Evolutionary conservation across 306 rosid genomes (phyloP).

Genomic region (Dalbergia cochinchinensis): DNA sequence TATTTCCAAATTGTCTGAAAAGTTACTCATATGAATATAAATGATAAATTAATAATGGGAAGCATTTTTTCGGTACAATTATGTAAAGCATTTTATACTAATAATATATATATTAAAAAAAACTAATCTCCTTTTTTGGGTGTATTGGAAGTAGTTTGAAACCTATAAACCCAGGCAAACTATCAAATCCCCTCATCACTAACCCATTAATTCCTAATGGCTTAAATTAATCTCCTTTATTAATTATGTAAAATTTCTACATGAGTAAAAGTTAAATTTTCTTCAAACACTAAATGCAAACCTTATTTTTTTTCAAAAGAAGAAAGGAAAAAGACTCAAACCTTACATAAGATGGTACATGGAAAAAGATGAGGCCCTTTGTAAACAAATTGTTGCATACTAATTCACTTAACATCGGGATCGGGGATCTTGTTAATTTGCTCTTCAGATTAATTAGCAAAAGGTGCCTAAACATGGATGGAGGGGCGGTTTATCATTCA

Average conservation of each 20-base stretch:
- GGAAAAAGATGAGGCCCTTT: not conserved
- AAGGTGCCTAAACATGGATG: not conserved
- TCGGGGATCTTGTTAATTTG: not conserved
- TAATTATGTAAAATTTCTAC: too few relatives aligned
- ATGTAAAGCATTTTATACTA: too few relatives aligned
- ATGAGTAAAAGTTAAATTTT: not conserved
- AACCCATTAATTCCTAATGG: too few relatives aligned
- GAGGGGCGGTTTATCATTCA: not conserved
- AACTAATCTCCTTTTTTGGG: too few relatives aligned
- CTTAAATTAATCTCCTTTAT: too few relatives aligned
- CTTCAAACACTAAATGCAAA: not conserved
- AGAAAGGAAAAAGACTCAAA: not conserved
- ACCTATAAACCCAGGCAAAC: too few relatives aligned
- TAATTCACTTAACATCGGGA: not conserved
- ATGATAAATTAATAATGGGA: not conserved
- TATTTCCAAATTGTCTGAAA: not conserved
- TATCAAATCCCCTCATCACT: too few relatives aligned
- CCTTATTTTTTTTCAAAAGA: not conserved
- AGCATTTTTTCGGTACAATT: too few relatives aligned
- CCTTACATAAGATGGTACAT: not conserved
- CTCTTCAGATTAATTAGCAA: not conserved
- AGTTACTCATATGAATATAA: too few relatives aligned
- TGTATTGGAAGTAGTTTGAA: too few relatives aligned
- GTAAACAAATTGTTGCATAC: not conserved
- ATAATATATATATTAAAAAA: too few relatives aligned